Conservation (phyloP, 345 rosid genomes). For the Hirschfeldia incana region DNA sequence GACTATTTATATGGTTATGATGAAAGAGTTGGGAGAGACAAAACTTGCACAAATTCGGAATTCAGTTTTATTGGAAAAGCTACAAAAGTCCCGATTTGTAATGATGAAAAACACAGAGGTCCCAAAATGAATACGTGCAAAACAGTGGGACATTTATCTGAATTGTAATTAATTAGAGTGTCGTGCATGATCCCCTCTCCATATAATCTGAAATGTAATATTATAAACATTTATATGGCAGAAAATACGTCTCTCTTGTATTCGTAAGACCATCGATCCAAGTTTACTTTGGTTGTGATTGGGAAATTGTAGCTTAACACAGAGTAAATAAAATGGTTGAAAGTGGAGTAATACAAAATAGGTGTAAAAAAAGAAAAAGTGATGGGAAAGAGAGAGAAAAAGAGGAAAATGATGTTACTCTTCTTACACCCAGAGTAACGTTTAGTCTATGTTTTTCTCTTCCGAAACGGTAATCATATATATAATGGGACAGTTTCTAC, state of each 20-base stretch:
- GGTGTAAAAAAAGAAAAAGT: not conserved
- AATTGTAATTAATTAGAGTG: constrained; percentile 1
- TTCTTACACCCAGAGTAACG: too few relatives aligned
- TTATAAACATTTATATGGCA: not conserved
- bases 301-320: not conserved
- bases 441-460: too few relatives aligned
- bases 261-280: not conserved
- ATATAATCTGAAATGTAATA: not conserved
- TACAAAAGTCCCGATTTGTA: not conserved
- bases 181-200: not conserved
- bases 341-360: not conserved
- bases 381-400: too few relatives aligned
- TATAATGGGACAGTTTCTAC: too few relatives aligned
- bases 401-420: too few relatives aligned
- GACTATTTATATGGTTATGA: not conserved
- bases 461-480: too few relatives aligned
- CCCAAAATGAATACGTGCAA: constrained; percentile 7
- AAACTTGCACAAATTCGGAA: not conserved
- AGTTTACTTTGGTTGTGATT: not conserved
- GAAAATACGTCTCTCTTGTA: not conserved
- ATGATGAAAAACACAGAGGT: constrained; percentile 16
- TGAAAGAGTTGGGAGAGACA: not conserved
- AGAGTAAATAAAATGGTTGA: not conserved
- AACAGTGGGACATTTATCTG: not conserved
- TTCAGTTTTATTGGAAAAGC: not conserved